These are phyloP conservation scores for Sporormia fimetaria DNA, from an alignment of 495 filamentous ascomycete species.

Conservation along the genomic window DNA sequence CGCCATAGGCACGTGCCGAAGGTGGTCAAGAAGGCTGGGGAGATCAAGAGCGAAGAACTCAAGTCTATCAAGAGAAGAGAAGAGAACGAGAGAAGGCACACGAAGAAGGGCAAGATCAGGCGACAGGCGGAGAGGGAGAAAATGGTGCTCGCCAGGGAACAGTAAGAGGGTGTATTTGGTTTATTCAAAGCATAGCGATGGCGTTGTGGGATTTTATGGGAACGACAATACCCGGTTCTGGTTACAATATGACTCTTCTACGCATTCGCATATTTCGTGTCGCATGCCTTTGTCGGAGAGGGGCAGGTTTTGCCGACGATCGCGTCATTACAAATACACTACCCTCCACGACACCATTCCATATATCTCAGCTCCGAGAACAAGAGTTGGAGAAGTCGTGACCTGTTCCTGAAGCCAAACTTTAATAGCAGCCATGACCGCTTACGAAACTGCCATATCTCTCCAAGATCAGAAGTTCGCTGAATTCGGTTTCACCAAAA, in stretches of 20 bases:
- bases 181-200: constrained; percentile 16
- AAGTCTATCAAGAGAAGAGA: constrained; percentile 73
- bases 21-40: constrained; percentile 90
- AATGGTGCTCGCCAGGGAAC: constrained; percentile 69
- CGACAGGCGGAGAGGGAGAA: constrained; percentile 83
- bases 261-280: too few species aligned
- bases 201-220: constrained; percentile 11
- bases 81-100: constrained; percentile 91
- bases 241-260: too few species aligned
- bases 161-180: constrained; percentile 33
- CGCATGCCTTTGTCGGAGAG: too few species aligned
- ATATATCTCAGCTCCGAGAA: too few species aligned
- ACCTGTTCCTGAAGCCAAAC: neutral
- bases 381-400: too few species aligned
- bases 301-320: too few species aligned
- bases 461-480: constrained; percentile 19
- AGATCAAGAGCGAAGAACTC: constrained; percentile 91
- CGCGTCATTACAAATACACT: too few species aligned
- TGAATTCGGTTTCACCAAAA: constrained; percentile 11
- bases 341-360: too few species aligned
- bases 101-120: constrained; percentile 60
- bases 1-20: constrained; percentile 87
- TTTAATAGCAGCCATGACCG: neutral
- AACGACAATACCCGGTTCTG: too few species aligned
- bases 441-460: constrained; percentile 5